phyloP scores from a whole-genome alignment of 495 filamentous ascomycete species.

The Gamarada debralockiae region DNA sequence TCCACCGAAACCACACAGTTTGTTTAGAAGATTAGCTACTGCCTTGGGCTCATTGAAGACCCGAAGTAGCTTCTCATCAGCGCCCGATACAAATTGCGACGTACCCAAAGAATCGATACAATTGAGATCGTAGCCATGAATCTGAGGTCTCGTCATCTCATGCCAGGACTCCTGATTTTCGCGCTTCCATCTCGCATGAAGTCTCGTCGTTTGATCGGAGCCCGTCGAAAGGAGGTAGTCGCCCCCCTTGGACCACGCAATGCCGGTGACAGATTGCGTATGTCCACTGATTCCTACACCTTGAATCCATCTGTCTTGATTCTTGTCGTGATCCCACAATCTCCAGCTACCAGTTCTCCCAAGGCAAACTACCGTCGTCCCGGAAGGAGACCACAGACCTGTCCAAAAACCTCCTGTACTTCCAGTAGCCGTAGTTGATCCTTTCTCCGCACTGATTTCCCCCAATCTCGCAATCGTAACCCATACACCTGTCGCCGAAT shows the following conservation, averaged over 20 bases:
- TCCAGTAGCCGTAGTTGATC: conserved; percentile 91
- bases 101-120: conserved; percentile 73
- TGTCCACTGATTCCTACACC: conserved; percentile 79
- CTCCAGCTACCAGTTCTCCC: conserved; percentile 94
- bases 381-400: conserved; percentile 85
- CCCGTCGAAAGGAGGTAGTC: conserved; percentile 84
- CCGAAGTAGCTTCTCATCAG: conserved; percentile 93
- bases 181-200: conserved; percentile 80
- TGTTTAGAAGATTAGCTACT: conserved; percentile 68
- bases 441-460: conserved; percentile 90
- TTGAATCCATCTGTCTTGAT: conserved; percentile 68
- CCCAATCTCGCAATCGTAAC: conserved; percentile 78
- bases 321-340: conserved; percentile 59
- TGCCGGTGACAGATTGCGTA: conserved; percentile 69
- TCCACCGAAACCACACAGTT: conserved; percentile 58
- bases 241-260: conserved; percentile 81
- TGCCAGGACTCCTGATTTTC: conserved; percentile 61
- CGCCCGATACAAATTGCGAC: conserved; percentile 84
- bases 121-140: conserved; percentile 97
- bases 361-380: conserved; percentile 68
- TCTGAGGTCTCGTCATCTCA: conserved; percentile 92
- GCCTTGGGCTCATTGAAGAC: conserved; percentile 90
- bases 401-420: conserved; percentile 96
- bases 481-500: conserved; percentile 83
- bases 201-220: conserved; percentile 89